A percentile compares a stretch with the other conserved stretches of the same genome.
Evolutionary conservation across 2,329 filamentous ascomycete species (phyloP).

Genomic region (Emergomyces pasteurianus): DNA sequence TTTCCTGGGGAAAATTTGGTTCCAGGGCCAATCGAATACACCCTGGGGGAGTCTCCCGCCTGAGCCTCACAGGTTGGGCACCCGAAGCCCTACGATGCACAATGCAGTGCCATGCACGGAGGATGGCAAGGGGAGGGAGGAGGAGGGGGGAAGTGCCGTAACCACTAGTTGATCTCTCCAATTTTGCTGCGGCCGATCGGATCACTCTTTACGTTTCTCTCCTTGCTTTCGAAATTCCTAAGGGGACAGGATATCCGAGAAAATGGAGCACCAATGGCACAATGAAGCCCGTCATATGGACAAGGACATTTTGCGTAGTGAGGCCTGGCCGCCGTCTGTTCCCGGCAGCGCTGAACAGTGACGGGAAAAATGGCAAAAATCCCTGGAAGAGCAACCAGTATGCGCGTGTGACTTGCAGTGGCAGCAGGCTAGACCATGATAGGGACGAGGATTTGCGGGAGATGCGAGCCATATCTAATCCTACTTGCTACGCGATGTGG

Average conservation of each 20-base stretch:
- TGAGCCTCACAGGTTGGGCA: conserved; percentile 32
- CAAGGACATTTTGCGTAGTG: not conserved
- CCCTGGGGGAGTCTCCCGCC: conserved; percentile 11
- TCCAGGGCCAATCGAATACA: conserved; percentile 13
- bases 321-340: not conserved
- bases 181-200: not conserved
- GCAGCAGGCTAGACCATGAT: not conserved
- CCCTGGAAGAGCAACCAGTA: not conserved
- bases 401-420: conserved; percentile 2
- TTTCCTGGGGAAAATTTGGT: not conserved
- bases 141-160: not conserved
- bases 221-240: too few species aligned
- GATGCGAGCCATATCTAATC: not conserved
- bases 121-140: not conserved
- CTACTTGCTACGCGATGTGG: not conserved
- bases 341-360: not conserved
- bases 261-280: not conserved
- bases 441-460: not conserved
- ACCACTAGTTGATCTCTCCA: not conserved
- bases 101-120: not conserved
- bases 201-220: not conserved
- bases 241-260: not conserved
- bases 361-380: not conserved
- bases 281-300: not conserved
- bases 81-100: conserved; percentile 17